Percentiles rank a stretch among this genome's conserved stretches.
These are phyloP conservation scores for Rhizopus delemar DNA, from an alignment of 371 early-diverging fungal species.

Conservation along the genomic window DNA sequence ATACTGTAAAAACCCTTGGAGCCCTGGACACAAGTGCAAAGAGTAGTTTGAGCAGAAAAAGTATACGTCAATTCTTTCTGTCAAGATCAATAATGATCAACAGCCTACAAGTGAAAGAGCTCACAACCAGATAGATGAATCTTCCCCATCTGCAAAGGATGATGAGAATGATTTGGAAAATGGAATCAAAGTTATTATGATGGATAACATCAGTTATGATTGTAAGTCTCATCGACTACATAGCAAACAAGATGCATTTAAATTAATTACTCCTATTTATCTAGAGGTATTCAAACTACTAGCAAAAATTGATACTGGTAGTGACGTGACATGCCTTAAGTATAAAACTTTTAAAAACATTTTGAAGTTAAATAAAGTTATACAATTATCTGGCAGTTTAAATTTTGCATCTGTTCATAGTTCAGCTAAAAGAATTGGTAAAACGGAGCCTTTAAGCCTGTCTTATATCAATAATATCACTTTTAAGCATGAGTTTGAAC, in stretches of 20 bases:
- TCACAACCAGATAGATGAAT: too few species aligned
- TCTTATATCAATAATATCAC: background rate
- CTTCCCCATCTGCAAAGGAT: too few species aligned
- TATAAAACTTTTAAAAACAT: conserved; percentile 1
- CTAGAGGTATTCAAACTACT: background rate
- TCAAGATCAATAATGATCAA: too few species aligned
- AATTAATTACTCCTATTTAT: conserved; percentile 11
- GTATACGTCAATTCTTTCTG: too few species aligned
- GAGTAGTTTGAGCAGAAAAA: too few species aligned
- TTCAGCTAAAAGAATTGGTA: background rate
- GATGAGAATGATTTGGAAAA: too few species aligned
- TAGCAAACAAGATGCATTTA: background rate
- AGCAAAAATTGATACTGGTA: conserved; percentile 12
- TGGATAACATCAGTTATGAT: too few species aligned
- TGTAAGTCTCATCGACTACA: background rate
- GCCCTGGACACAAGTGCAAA: too few species aligned
- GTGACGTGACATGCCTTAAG: conserved; percentile 3
- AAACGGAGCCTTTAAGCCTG: background rate
- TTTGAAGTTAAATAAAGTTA: background rate
- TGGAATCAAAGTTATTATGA: too few species aligned
- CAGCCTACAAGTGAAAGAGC: too few species aligned
- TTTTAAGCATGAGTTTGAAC: conserved; percentile 9
- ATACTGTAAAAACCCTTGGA: too few species aligned
- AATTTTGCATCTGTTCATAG: background rate
- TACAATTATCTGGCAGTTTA: conserved; percentile 1